Conservation (phyloP, 768 basidiomycete genomes). For the Termitomyces eurrhizus region DNA sequence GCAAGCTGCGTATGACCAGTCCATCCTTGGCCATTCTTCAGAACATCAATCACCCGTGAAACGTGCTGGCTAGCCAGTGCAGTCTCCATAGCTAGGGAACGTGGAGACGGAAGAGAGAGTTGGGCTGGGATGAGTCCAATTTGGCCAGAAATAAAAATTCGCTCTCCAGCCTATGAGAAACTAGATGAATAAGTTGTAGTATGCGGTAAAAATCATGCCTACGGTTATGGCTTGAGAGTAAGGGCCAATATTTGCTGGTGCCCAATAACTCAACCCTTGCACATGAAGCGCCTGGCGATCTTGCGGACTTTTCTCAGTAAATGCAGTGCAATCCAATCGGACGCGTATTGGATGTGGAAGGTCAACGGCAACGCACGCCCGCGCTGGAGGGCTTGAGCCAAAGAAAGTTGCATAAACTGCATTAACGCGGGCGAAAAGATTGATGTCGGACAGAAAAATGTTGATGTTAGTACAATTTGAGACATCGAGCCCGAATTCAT, state of each 20-base stretch:
- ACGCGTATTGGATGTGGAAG: slow-evolving; percentile 56
- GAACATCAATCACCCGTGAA: slow-evolving; percentile 55
- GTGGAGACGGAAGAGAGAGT: slow-evolving; percentile 61
- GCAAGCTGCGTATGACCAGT: slow-evolving; percentile 55
- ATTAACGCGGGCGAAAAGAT: slow-evolving; percentile 76
- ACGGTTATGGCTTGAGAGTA: slow-evolving; percentile 93
- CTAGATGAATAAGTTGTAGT: not conserved
- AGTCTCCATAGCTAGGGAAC: slow-evolving; percentile 56
- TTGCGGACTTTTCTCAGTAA: slow-evolving; percentile 29
- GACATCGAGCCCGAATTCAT: slow-evolving; percentile 42
- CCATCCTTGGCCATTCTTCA: slow-evolving; percentile 60
- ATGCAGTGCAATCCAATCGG: slow-evolving; percentile 82
- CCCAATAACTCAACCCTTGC: slow-evolving; percentile 97
- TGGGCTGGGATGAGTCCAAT: slow-evolving; percentile 84
- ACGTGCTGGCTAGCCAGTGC: slow-evolving; percentile 82
- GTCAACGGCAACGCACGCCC: slow-evolving; percentile 88
- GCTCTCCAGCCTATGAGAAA: slow-evolving; percentile 56
- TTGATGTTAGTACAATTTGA: slow-evolving; percentile 74
- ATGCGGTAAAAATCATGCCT: slow-evolving; percentile 21
- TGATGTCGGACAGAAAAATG: slow-evolving; percentile 78
- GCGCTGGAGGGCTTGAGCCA: slow-evolving; percentile 86
- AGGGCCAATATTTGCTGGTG: slow-evolving; percentile 97
- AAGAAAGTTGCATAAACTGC: slow-evolving; percentile 77
- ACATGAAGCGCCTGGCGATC: slow-evolving; percentile 84
- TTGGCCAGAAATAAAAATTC: slow-evolving; percentile 91